phyloP scores from a whole-genome alignment of 495 filamentous ascomycete genomes.

The Penicillium turbatum region DNA sequence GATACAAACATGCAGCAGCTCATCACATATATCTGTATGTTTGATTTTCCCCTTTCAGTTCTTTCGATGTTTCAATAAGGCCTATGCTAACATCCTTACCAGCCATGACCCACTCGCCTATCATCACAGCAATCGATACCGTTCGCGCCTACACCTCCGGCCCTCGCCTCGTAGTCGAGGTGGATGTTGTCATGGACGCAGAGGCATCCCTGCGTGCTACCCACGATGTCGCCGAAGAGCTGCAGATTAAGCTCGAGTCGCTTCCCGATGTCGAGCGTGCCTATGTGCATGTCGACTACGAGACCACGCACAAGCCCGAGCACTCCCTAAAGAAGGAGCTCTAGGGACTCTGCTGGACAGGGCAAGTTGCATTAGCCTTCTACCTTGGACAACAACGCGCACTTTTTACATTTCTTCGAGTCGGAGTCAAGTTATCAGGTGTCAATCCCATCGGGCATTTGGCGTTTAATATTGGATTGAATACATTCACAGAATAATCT shows the following conservation, averaged over 20 bases:
- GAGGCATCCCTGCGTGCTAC: slow-evolving; percentile 65
- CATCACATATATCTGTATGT: slow-evolving; percentile 88
- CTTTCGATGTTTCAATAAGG: background rate
- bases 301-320: slow-evolving; percentile 94
- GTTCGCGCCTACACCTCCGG: slow-evolving; percentile 90
- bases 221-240: slow-evolving; percentile 89
- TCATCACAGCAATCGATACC: slow-evolving; percentile 83
- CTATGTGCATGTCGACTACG: slow-evolving; percentile 97
- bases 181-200: slow-evolving; percentile 83
- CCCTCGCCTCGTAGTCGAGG: slow-evolving; percentile 83
- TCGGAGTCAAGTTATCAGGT: background rate
- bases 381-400: background rate
- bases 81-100: slow-evolving; percentile 3
- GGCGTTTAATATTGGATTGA: no score
- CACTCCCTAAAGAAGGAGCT: slow-evolving; percentile 62
- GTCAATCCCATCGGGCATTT: no score
- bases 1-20: slow-evolving; percentile 82
- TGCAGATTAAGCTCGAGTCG: slow-evolving; percentile 92
- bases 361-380: background rate
- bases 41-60: background rate
- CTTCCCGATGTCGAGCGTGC: slow-evolving; percentile 89
- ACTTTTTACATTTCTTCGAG: no score
- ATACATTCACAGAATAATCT: no score
- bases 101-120: slow-evolving; percentile 82
- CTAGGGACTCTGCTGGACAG: slow-evolving; percentile 22